A percentile compares a stretch with the other conserved stretches of the same genome.
Evolutionary conservation across 371 early-diverging fungal species (phyloP).

Genomic region (Circinella umbellata): DNA sequence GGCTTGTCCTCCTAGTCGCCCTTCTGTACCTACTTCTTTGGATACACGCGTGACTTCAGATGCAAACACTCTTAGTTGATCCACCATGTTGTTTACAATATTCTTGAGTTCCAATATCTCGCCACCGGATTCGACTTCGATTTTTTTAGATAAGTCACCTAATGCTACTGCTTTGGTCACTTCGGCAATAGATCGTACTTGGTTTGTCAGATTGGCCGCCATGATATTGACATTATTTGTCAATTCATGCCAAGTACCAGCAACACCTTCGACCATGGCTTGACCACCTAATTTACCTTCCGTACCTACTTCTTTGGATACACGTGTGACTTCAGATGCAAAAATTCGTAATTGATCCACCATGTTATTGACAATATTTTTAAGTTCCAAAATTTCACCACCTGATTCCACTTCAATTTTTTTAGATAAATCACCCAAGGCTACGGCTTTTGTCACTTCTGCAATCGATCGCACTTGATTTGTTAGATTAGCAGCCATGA

Average conservation of each 20-base stretch:
- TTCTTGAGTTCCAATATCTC: constrained; percentile 44
- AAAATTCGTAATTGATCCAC: constrained; percentile 59
- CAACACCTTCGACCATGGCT: constrained; percentile 33
- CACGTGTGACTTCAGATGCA: constrained; percentile 55
- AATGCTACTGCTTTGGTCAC: constrained; percentile 44
- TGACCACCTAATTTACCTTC: constrained; percentile 32
- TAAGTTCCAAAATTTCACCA: constrained; percentile 47
- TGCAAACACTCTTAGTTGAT: constrained; percentile 24
- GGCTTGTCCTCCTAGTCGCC: constrained; percentile 54
- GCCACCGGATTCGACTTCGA: constrained; percentile 38
- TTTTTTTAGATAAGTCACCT: constrained; percentile 44
- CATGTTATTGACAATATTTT: constrained; percentile 50
- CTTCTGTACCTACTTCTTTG: constrained; percentile 43
- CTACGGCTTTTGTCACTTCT: constrained; percentile 41
- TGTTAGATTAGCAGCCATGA: constrained; percentile 37
- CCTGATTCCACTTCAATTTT: constrained; percentile 58
- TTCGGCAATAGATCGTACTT: constrained; percentile 54
- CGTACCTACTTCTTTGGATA: constrained; percentile 43
- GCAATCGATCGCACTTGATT: constrained; percentile 49
- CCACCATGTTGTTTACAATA: constrained; percentile 39
- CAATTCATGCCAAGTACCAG: constrained; percentile 44
- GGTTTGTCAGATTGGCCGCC: constrained; percentile 50
- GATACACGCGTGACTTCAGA: constrained; percentile 58
- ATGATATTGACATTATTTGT: constrained; percentile 46
- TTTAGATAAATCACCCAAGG: constrained; percentile 54